These are phyloP conservation scores for Metschnikowia lachancei DNA, from an alignment of 805 yeast species.

Conservation along the genomic window DNA sequence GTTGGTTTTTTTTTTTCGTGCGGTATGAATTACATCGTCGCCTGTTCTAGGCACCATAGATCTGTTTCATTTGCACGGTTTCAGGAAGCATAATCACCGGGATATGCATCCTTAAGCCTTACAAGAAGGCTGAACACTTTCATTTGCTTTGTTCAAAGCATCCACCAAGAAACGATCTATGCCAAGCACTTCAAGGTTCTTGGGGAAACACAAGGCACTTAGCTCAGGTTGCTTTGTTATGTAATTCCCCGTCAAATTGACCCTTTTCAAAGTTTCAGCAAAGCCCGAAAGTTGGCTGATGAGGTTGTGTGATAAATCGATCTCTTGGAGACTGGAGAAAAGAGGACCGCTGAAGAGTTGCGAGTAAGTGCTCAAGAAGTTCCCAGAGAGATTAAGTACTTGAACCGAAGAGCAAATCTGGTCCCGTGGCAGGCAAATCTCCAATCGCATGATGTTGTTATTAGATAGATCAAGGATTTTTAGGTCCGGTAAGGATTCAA, in stretches of 20 bases:
- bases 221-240: slow-evolving; percentile 2
- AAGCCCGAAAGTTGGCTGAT: slow-evolving; percentile 18
- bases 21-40: neutral
- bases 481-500: slow-evolving; percentile 17
- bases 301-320: slow-evolving; percentile 29
- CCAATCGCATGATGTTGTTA: slow-evolving; percentile 21
- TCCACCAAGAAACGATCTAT: slow-evolving; percentile 1
- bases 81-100: neutral
- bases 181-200: slow-evolving; percentile 6
- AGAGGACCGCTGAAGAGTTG: slow-evolving; percentile 7
- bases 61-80: too few species aligned
- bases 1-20: neutral
- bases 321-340: slow-evolving; percentile 15
- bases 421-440: slow-evolving; percentile 3
- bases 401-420: slow-evolving; percentile 7
- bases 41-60: neutral
- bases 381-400: slow-evolving; percentile 26
- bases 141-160: neutral
- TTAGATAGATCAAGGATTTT: slow-evolving; percentile 23
- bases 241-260: slow-evolving; percentile 26
- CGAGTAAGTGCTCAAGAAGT: slow-evolving; percentile 20
- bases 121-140: neutral
- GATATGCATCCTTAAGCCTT: neutral
- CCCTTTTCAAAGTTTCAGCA: slow-evolving; percentile 14
- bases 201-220: neutral